phyloP scores from a whole-genome alignment of 495 filamentous ascomycete genomes.

The Xylaria venustula region DNA sequence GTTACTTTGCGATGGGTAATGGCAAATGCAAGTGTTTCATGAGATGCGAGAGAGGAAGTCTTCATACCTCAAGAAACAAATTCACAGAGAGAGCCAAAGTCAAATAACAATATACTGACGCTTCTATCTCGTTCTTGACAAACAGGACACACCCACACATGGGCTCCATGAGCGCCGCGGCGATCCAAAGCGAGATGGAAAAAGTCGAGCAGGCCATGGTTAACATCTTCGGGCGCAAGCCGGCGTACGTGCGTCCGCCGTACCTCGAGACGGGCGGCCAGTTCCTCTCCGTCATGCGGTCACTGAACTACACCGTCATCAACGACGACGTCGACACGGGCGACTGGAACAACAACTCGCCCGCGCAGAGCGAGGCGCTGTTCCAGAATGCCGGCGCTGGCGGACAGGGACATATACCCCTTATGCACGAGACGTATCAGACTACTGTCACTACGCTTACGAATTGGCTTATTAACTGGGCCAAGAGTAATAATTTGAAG shows the following conservation, averaged over 20 bases:
- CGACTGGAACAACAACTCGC: constrained; percentile 52
- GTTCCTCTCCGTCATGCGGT: constrained; percentile 42
- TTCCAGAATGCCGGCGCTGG: constrained; percentile 45
- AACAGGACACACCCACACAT: constrained; percentile 46
- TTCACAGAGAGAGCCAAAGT: too few species aligned
- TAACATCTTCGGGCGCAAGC: constrained; percentile 53
- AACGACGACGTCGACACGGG: constrained; percentile 53
- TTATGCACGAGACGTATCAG: constrained; percentile 56
- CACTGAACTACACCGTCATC: constrained; percentile 53
- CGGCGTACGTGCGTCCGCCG: constrained; percentile 54
- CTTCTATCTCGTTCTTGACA: too few species aligned
- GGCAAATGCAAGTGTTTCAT: too few species aligned
- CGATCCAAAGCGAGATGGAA: constrained; percentile 49
- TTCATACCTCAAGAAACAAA: too few species aligned
- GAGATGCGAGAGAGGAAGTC: too few species aligned
- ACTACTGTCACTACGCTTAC: constrained; percentile 47
- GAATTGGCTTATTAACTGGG: constrained; percentile 55
- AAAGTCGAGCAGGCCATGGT: constrained; percentile 50
- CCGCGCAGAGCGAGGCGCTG: constrained; percentile 40
- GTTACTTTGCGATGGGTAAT: too few species aligned
- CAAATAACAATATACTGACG: too few species aligned
- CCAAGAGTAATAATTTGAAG: constrained; percentile 48
- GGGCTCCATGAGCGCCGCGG: constrained; percentile 36
- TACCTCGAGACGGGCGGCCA: constrained; percentile 49
- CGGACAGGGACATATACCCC: constrained; percentile 52